Conservation (phyloP, 768 basidiomycete genomes). For the Agrocybe praecox region DNA sequence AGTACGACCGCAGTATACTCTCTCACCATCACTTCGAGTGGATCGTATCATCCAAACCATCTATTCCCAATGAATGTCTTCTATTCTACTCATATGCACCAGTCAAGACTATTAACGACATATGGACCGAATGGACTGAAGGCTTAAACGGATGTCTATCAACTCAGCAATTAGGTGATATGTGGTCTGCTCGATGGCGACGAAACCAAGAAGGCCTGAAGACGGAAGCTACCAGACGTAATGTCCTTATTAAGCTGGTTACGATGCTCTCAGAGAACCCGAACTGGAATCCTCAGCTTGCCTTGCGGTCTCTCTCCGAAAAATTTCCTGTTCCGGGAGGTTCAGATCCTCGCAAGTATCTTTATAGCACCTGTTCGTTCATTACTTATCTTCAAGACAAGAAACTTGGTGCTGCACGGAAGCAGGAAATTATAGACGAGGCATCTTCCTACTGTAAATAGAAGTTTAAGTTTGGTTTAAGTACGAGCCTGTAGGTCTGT, state of each 20-base stretch:
- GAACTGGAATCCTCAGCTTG: slow-evolving; percentile 20
- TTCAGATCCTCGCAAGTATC: not conserved
- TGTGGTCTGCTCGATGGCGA: slow-evolving; percentile 24
- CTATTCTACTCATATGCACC: slow-evolving; percentile 22
- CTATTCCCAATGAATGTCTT: slow-evolving; percentile 23
- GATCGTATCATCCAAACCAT: slow-evolving; percentile 12
- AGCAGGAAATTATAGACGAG: not conserved
- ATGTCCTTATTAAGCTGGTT: slow-evolving; percentile 23
- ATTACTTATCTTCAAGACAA: not conserved
- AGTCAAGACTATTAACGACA: slow-evolving; percentile 17
- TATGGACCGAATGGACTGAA: slow-evolving; percentile 28
- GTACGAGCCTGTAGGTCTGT: too few relatives aligned
- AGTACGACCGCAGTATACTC: too few relatives aligned
- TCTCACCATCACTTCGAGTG: slow-evolving; percentile 30
- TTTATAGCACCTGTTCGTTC: not conserved
- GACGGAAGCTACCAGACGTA: slow-evolving; percentile 22
- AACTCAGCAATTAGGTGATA: slow-evolving; percentile 10
- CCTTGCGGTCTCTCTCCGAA: slow-evolving; percentile 23
- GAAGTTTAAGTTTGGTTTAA: not conserved
- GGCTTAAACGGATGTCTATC: slow-evolving; percentile 29
- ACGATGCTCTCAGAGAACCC: slow-evolving; percentile 17
- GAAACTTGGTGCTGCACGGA: too few relatives aligned
- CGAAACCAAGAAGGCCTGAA: slow-evolving; percentile 19
- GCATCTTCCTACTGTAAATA: not conserved
- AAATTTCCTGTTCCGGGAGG: slow-evolving; percentile 18